Base-by-base conservation (phyloP, 805 yeast species). In the Monosporozyma unispora region DNA sequence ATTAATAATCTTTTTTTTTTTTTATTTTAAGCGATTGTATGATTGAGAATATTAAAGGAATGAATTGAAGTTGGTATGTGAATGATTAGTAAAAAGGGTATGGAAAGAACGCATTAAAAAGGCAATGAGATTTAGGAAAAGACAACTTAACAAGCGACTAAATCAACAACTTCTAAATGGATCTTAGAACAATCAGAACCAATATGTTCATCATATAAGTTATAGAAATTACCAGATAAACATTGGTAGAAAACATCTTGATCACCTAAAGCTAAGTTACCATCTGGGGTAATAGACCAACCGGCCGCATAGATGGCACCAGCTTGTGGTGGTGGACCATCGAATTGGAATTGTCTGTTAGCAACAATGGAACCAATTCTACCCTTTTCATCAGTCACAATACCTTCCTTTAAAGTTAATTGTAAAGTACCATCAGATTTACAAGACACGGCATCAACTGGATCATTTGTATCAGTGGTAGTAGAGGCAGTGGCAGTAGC, bases 261-360 rank as follows among this genome's bases (percentile, higher is more conserved):
- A 54, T 68, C 62, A 64, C 84, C 85, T 46, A 80, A 62, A 33
- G 83, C 83, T 58, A 80, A 73, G 66, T 71, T 70, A 47, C 77
- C 79, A 40, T 73, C 79, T 54, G 62, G 59, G 44, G 75, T 67
- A 39, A 77, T 68, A 45, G 77, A 71, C 82, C 81, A 77, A 51
- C 81, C 81, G 42, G 75, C 76, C 52, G 83, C 81, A 57, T 73
- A 76, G 57, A 77, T 71, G 47, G 81, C 71, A 61, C 81, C 82
- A 27, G 80, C 82, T 72, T 81, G 85, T 54, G 85, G 84, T 66
- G 84, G 82, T 48, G 84, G 84, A 56, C 84, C 84, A 62, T 81
- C 84, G 59, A 80, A 80, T 70, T 80, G 85, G 75, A 80, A 79
- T 71, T 81, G 87, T 70, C 81, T 73, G 78, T 80, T 80, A 45